A percentile compares a stretch with the other conserved stretches of the same genome.
These are phyloP conservation scores for Aureobasidium sp. DNA, from an alignment of 2,329 filamentous ascomycete genomes.

Conservation along the genomic window DNA sequence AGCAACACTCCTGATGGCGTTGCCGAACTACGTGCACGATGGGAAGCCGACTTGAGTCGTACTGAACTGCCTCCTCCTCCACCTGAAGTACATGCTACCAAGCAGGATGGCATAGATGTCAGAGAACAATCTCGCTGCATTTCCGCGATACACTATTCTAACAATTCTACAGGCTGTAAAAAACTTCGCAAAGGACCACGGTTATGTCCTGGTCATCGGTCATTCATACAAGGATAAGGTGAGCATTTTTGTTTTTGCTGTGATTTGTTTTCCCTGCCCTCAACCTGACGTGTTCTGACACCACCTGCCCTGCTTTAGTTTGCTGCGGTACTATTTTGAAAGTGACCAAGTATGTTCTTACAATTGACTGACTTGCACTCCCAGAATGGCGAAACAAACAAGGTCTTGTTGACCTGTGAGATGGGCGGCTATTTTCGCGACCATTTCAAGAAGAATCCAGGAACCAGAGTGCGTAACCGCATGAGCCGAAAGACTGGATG, in stretches of 20 bases:
- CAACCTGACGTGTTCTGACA: background rate
- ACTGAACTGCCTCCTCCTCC: slow-evolving; percentile 16
- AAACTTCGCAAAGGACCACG: slow-evolving; percentile 15
- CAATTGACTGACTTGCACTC: background rate
- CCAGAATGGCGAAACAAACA: slow-evolving; percentile 13
- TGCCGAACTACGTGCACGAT: slow-evolving; percentile 14
- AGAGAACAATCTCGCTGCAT: background rate
- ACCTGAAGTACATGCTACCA: slow-evolving; percentile 13
- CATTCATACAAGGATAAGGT: slow-evolving; percentile 16
- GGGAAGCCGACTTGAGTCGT: slow-evolving; percentile 14
- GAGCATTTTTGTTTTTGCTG: background rate
- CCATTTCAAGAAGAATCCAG: slow-evolving; percentile 15
- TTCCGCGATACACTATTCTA: background rate
- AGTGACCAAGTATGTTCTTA: background rate
- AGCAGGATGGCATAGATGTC: slow-evolving; percentile 15
- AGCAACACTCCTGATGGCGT: slow-evolving; percentile 15
- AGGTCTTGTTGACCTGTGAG: slow-evolving; percentile 16
- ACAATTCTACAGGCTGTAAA: slow-evolving; percentile 10
- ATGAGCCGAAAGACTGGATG: slow-evolving; percentile 16
- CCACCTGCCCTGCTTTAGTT: background rate
- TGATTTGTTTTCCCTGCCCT: background rate
- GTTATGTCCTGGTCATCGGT: slow-evolving; percentile 17
- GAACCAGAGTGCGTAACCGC: slow-evolving; percentile 16
- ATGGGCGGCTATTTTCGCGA: slow-evolving; percentile 16
- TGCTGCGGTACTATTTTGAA: background rate